Conservation (phyloP, 805 yeast species). For the Candida suzukii region DNA sequence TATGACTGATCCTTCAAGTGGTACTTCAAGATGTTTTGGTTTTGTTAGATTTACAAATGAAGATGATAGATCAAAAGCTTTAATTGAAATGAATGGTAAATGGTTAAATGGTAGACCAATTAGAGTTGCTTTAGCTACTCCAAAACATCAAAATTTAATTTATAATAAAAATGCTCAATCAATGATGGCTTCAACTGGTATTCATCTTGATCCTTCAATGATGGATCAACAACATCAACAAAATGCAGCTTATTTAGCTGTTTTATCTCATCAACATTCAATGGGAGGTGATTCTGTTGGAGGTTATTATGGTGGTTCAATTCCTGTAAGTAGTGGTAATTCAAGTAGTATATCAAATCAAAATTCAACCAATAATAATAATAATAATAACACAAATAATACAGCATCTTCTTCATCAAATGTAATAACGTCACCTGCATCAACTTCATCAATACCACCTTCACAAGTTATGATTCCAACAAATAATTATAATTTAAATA, state of each 20-base stretch:
- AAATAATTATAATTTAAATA: not conserved
- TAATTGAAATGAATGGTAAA: slow-evolving; percentile 69
- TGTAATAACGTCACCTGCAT: not conserved
- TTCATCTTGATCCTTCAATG: slow-evolving; percentile 12
- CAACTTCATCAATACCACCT: not conserved
- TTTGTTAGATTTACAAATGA: slow-evolving; percentile 72
- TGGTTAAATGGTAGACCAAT: slow-evolving; percentile 76
- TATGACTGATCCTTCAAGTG: slow-evolving; percentile 79
- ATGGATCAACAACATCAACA: slow-evolving; percentile 4
- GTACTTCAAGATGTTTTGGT: slow-evolving; percentile 73
- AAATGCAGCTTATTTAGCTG: not conserved
- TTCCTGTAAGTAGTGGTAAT: not conserved
- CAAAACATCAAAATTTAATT: slow-evolving; percentile 38
- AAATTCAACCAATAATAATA: not conserved
- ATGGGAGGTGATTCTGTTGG: no score
- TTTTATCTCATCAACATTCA: not conserved
- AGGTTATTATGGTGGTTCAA: not conserved
- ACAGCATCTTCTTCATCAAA: no score
- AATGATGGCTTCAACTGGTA: slow-evolving; percentile 14
- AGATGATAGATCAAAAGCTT: slow-evolving; percentile 59
- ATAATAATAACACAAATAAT: not conserved
- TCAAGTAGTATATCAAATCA: not conserved
- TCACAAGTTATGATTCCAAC: not conserved
- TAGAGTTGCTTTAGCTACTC: slow-evolving; percentile 75
- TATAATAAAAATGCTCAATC: slow-evolving; percentile 9